Conservation (phyloP, 2,329 filamentous ascomycete species). For the Truncatella angustata region DNA sequence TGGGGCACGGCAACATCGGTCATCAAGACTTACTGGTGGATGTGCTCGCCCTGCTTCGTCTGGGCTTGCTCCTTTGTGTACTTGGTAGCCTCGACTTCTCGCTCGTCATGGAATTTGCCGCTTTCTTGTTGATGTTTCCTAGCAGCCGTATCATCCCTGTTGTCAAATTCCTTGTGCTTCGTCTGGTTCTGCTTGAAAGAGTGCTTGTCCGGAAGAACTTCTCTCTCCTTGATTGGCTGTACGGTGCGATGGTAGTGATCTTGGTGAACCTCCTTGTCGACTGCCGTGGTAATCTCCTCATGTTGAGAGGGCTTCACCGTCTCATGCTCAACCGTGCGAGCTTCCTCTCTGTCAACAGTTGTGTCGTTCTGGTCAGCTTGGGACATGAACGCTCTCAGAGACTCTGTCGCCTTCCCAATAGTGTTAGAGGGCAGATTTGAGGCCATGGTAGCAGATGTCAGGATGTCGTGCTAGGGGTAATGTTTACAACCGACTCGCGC, state of each 20-base stretch:
- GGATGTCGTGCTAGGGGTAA: too few relatives aligned
- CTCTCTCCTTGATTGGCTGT: neutral
- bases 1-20: too few relatives aligned
- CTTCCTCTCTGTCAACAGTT: neutral
- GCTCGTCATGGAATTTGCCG: neutral
- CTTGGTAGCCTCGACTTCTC: neutral
- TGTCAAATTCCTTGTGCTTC: neutral
- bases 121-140: neutral
- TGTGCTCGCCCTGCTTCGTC: neutral
- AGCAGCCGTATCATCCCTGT: neutral
- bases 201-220: neutral
- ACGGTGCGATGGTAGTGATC: conserved; percentile 3
- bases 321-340: neutral
- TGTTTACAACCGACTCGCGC: too few relatives aligned
- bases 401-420: too few relatives aligned
- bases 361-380: neutral
- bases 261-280: conserved; percentile 3
- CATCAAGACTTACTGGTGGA: neutral
- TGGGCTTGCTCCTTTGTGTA: neutral
- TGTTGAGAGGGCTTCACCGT: neutral
- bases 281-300: neutral
- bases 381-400: too few relatives aligned
- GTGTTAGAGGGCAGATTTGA: too few relatives aligned
- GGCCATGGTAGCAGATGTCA: too few relatives aligned
- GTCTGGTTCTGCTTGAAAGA: neutral